These are phyloP conservation scores for Meyerozyma elateridarum DNA, from an alignment of 1,139 yeast genomes.

Conservation along the genomic window DNA sequence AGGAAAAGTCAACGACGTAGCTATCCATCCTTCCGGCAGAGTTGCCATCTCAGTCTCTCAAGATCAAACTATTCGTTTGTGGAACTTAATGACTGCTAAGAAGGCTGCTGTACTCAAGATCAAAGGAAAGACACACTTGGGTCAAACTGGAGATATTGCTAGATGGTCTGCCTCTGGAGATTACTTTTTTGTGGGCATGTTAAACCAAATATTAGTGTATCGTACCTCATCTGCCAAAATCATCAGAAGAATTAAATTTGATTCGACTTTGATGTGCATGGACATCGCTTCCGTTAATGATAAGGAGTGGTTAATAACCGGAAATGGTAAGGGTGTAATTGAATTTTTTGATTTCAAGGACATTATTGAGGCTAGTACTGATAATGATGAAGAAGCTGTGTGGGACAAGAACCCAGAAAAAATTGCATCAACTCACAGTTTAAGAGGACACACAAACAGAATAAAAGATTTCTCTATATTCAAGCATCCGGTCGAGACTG, in stretches of 20 bases:
- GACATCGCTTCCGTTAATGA: conserved; percentile 43
- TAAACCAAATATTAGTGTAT: conserved; percentile 61
- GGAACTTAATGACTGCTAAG: conserved; percentile 98
- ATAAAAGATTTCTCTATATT: conserved; percentile 70
- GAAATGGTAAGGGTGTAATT: conserved; percentile 72
- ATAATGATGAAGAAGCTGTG: conserved; percentile 22
- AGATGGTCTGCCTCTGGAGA: conserved; percentile 63
- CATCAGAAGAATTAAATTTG: conserved; percentile 43
- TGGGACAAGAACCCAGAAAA: conserved; percentile 27
- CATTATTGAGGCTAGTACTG: conserved; percentile 15
- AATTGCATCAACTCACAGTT: conserved; percentile 46
- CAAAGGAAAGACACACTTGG: conserved; percentile 58
- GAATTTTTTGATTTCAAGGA: conserved; percentile 44
- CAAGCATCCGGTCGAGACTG: conserved; percentile 33
- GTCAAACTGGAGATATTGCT: conserved; percentile 64
- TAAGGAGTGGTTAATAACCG: conserved; percentile 57
- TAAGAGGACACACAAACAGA: conserved; percentile 80
- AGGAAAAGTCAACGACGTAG: conserved; percentile 72
- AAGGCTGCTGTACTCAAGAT: conserved; percentile 83
- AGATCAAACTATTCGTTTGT: conserved; percentile 77
- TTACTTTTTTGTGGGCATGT: conserved; percentile 69
- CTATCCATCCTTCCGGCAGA: conserved; percentile 90
- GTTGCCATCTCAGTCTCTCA: conserved; percentile 86
- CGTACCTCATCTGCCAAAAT: conserved; percentile 62
- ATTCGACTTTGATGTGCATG: conserved; percentile 64